These are phyloP conservation scores for Pseudogymnoascus sp. DNA, from an alignment of 2,329 filamentous ascomycete genomes.

Conservation along the genomic window DNA sequence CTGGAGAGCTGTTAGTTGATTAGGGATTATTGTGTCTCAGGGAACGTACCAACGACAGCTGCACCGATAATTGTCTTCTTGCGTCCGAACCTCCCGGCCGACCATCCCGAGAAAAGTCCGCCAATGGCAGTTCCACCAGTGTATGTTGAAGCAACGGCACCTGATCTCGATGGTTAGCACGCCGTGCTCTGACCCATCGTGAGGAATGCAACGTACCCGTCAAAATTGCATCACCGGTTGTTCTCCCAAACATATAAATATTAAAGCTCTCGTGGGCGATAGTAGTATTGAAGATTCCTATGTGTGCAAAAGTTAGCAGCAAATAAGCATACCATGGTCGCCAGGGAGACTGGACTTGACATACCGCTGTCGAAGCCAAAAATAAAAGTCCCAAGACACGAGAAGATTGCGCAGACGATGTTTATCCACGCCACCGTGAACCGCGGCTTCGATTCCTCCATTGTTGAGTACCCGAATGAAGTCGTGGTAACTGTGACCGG, in stretches of 20 bases:
- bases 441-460: conserved; percentile 4
- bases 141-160: background rate
- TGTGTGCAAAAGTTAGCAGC: background rate
- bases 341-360: background rate
- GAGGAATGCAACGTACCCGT: conserved; percentile 12
- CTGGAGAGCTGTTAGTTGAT: conserved; percentile 9
- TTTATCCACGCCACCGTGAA: conserved; percentile 10
- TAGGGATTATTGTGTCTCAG: background rate
- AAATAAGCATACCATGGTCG: background rate
- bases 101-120: background rate
- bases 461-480: background rate
- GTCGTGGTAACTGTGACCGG: background rate
- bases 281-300: conserved; percentile 27
- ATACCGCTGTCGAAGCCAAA: conserved; percentile 1
- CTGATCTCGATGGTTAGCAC: background rate
- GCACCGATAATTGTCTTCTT: conserved; percentile 1
- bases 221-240: conserved; percentile 21
- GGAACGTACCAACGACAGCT: background rate
- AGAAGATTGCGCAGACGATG: conserved; percentile 8
- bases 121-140: background rate
- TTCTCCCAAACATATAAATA: conserved; percentile 26
- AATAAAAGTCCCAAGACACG: conserved; percentile 3
- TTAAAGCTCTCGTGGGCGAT: conserved; percentile 28
- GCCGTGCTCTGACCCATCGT: no score
- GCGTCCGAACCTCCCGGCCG: background rate